A percentile compares a stretch with the other conserved stretches of the same genome.
Evolutionary conservation across 805 yeast species (phyloP).

Genomic region (Spathaspora hagerdaliae): DNA sequence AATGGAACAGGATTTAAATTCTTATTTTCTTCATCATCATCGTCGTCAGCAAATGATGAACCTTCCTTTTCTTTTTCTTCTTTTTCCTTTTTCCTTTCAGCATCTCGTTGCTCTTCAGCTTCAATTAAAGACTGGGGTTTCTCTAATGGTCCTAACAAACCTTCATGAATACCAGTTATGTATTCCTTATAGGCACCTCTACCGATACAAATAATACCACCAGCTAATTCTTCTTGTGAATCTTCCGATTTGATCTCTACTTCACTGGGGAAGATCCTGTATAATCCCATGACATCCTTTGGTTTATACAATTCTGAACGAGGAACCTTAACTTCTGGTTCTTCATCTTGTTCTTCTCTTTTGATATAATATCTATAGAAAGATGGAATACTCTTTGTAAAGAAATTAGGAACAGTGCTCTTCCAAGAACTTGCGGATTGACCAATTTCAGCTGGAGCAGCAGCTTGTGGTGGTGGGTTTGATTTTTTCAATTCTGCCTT

Average conservation of each 20-base stretch:
- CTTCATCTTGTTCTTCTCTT: slow-evolving; percentile 13
- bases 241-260: slow-evolving; percentile 45
- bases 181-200: slow-evolving; percentile 96
- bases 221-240: slow-evolving; percentile 46
- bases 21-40: slow-evolving; percentile 11
- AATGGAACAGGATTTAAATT: slow-evolving; percentile 45
- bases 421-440: slow-evolving; percentile 10
- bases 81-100: slow-evolving; percentile 10
- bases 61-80: slow-evolving; percentile 33
- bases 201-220: slow-evolving; percentile 90
- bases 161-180: slow-evolving; percentile 87
- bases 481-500: slow-evolving; percentile 12
- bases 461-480: slow-evolving; percentile 1
- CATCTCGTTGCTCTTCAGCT: slow-evolving; percentile 11
- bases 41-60: slow-evolving; percentile 7
- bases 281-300: slow-evolving; percentile 56
- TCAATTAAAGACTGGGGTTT: slow-evolving; percentile 23
- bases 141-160: slow-evolving; percentile 84
- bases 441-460: slow-evolving; percentile 9
- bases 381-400: slow-evolving; percentile 15
- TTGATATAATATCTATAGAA: not conserved
- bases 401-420: slow-evolving; percentile 9
- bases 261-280: slow-evolving; percentile 24
- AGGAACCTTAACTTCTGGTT: slow-evolving; percentile 18
- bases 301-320: slow-evolving; percentile 38